These are phyloP conservation scores for Herpotrichia juniperi DNA, from an alignment of 2,329 filamentous ascomycete genomes.

Conservation along the genomic window DNA sequence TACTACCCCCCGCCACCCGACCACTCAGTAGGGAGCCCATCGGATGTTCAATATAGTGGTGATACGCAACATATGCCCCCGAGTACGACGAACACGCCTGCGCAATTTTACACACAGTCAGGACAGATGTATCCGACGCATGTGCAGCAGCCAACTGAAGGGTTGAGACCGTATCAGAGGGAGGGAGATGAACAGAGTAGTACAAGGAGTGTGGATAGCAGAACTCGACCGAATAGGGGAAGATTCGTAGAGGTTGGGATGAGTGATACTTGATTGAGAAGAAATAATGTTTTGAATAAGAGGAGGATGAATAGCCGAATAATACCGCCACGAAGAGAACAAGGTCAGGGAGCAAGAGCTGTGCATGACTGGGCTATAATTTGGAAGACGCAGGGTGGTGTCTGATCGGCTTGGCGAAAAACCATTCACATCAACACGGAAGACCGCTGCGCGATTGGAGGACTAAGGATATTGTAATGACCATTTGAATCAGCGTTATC, in stretches of 20 bases:
- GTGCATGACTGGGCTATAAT: not conserved
- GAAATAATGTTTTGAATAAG: not conserved
- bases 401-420: no score
- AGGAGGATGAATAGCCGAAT: not conserved
- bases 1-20: constrained; percentile 37
- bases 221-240: constrained; percentile 22
- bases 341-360: not conserved
- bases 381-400: no score
- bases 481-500: not conserved
- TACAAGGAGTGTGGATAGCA: constrained; percentile 17
- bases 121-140: constrained; percentile 17
- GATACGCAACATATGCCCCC: constrained; percentile 15
- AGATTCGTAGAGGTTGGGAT: constrained; percentile 24
- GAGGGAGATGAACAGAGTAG: constrained; percentile 7
- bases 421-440: no score
- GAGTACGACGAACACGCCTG: constrained; percentile 36
- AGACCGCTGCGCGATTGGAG: not conserved
- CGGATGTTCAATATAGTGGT: constrained; percentile 25
- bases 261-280: not conserved
- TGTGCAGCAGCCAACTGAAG: not conserved
- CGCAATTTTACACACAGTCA: constrained; percentile 43
- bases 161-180: constrained; percentile 1
- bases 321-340: not conserved
- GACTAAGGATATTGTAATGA: not conserved
- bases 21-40: constrained; percentile 17